phyloP scores from a whole-genome alignment of 1,284 basidiomycete genomes.

The Cystobasidiaceae sp. region DNA sequence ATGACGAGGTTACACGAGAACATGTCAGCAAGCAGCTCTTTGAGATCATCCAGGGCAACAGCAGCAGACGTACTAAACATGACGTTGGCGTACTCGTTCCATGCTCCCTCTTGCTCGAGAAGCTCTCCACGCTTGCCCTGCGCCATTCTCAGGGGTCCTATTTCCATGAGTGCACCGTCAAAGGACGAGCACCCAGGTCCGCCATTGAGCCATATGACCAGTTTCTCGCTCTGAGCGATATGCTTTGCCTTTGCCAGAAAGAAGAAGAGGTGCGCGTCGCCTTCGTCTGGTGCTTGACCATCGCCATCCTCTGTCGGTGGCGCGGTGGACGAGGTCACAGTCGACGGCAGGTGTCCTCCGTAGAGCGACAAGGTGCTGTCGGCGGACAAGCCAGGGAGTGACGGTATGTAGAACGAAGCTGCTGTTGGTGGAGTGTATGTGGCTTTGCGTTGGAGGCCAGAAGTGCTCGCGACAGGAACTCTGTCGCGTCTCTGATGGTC shows the following conservation, averaged over 20 bases:
- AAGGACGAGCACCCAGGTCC: slow-evolving; percentile 92
- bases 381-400: slow-evolving; percentile 39
- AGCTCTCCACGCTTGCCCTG: slow-evolving; percentile 69
- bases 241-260: slow-evolving; percentile 83
- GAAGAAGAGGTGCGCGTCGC: slow-evolving; percentile 81
- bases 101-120: slow-evolving; percentile 76
- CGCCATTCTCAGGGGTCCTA: slow-evolving; percentile 67
- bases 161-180: slow-evolving; percentile 96
- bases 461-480: neutral
- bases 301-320: slow-evolving; percentile 16
- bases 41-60: no score
- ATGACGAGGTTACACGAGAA: no score
- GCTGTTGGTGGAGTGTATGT: slow-evolving; percentile 31
- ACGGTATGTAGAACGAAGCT: slow-evolving; percentile 41
- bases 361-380: slow-evolving; percentile 40
- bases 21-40: no score
- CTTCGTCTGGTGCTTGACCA: slow-evolving; percentile 48
- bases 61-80: slow-evolving; percentile 68
- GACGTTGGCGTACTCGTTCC: slow-evolving; percentile 98
- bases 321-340: slow-evolving; percentile 23
- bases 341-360: slow-evolving; percentile 43
- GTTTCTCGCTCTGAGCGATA: slow-evolving; percentile 76
- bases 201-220: slow-evolving; percentile 31
- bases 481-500: neutral
- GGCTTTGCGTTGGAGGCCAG: no score